phyloP scores from a whole-genome alignment of 2,329 filamentous ascomycete species.

The Tolypocladium ophioglossoides region DNA sequence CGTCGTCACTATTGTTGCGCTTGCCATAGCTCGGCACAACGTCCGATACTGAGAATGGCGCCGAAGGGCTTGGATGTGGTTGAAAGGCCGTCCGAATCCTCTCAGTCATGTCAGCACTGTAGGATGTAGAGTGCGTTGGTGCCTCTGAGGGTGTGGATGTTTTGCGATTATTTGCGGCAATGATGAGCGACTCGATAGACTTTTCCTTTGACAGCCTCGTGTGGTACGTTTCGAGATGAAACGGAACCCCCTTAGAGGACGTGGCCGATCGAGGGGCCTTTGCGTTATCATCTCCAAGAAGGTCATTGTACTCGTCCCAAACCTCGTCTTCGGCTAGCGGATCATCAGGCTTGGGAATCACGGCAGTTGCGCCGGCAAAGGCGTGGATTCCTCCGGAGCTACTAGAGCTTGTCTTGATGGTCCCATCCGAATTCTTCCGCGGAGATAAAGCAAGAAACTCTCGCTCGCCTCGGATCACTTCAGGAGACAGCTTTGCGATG shows the following conservation, averaged over 20 bases:
- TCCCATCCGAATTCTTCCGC: constrained; percentile 59
- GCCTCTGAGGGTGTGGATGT: constrained; percentile 22
- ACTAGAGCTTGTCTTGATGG: constrained; percentile 41
- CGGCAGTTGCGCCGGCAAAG: constrained; percentile 52
- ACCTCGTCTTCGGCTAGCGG: constrained; percentile 73
- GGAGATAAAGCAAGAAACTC: constrained; percentile 70
- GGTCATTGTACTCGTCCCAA: constrained; percentile 89
- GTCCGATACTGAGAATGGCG: constrained; percentile 32
- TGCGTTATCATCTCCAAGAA: constrained; percentile 55
- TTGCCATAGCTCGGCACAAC: constrained; percentile 15
- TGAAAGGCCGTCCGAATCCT: constrained; percentile 39
- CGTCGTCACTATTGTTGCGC: neutral
- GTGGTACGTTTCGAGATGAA: constrained; percentile 42
- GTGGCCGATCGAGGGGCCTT: constrained; percentile 39
- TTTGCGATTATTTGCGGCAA: constrained; percentile 21
- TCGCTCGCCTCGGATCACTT: constrained; percentile 18
- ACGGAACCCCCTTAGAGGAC: constrained; percentile 45
- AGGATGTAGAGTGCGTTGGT: constrained; percentile 37
- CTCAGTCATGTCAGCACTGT: constrained; percentile 44
- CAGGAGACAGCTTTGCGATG: constrained; percentile 18
- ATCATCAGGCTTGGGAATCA: constrained; percentile 51
- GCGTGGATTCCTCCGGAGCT: constrained; percentile 50
- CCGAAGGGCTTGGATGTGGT: constrained; percentile 28
- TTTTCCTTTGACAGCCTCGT: constrained; percentile 23
- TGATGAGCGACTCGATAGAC: constrained; percentile 37